Evolutionary conservation across 164 flowering plant genomes (phyloP).

Genomic region (Warburgia ugandensis): DNA sequence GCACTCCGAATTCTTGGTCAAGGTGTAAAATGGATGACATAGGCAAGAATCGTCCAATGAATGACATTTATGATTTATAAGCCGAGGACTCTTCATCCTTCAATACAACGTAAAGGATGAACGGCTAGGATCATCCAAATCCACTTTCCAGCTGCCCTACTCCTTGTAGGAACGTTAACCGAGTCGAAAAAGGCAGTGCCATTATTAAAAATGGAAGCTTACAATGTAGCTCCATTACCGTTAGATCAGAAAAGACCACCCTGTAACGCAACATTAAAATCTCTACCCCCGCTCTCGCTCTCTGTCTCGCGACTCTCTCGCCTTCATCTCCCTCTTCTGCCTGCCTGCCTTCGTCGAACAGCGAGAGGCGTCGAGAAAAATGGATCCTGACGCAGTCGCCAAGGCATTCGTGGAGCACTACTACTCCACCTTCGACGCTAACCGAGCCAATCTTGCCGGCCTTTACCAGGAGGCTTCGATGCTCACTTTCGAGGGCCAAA

Average conservation of each 20-base stretch:
- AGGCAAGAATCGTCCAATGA: no score
- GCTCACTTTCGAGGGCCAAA: slow-evolving; percentile 86
- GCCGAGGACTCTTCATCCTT: no score
- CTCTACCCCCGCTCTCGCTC: not conserved
- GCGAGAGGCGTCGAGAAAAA: slow-evolving; percentile 11
- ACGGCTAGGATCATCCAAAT: no score
- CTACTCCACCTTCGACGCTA: slow-evolving; percentile 73
- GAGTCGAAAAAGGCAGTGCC: no score
- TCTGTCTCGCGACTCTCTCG: not conserved
- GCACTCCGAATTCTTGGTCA: no score
- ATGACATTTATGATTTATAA: no score
- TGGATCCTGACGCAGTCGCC: slow-evolving; percentile 78
- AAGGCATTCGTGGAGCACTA: slow-evolving; percentile 90
- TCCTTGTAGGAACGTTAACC: no score
- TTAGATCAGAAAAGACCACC: not conserved
- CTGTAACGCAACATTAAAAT: not conserved
- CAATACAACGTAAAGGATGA: no score
- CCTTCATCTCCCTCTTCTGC: not conserved
- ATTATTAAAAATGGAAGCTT: no score
- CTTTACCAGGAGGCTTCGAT: slow-evolving; percentile 75
- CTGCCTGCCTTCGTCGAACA: not conserved
- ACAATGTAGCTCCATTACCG: no score
- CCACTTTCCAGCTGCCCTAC: no score
- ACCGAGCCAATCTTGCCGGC: slow-evolving; percentile 41
- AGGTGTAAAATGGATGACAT: no score